A percentile compares a stretch with the other conserved stretches of the same genome.
Evolutionary conservation across 2,329 filamentous ascomycete species (phyloP).

Genomic region (Trichoderma polysporum): DNA sequence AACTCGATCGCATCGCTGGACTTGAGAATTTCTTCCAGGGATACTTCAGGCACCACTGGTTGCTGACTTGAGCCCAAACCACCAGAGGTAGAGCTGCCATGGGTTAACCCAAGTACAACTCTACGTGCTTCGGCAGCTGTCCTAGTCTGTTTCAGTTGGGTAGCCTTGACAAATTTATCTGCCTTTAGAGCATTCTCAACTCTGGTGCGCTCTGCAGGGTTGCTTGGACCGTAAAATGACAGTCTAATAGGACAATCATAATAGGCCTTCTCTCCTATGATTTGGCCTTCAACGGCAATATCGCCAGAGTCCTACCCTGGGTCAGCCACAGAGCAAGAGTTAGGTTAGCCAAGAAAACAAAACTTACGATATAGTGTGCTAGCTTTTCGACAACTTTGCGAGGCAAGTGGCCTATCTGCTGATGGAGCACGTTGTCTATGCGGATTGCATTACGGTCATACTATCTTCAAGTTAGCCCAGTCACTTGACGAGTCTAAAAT

Average conservation of each 20-base stretch:
- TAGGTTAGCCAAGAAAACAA: background rate
- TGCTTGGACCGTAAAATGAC: constrained; percentile 66
- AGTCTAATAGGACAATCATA: constrained; percentile 74
- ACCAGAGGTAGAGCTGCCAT: constrained; percentile 40
- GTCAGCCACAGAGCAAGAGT: background rate
- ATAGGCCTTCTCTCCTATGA: constrained; percentile 63
- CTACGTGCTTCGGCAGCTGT: constrained; percentile 54
- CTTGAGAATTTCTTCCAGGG: constrained; percentile 63
- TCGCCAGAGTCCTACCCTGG: constrained; percentile 50
- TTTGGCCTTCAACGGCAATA: constrained; percentile 65
- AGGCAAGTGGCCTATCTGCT: constrained; percentile 78
- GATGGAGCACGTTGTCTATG: constrained; percentile 71
- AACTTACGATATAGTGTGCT: constrained; percentile 65
- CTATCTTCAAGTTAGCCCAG: constrained; percentile 22
- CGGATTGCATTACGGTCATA: constrained; percentile 77
- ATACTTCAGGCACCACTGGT: constrained; percentile 40
- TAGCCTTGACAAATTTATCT: constrained; percentile 62
- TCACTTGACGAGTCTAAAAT: background rate
- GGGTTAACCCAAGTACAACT: constrained; percentile 39
- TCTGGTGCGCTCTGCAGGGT: constrained; percentile 49
- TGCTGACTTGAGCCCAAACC: constrained; percentile 30
- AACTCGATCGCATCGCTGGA: constrained; percentile 68
- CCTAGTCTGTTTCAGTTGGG: constrained; percentile 55
- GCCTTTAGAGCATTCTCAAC: constrained; percentile 63
- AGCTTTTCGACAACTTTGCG: constrained; percentile 67